phyloP scores from a whole-genome alignment of 495 filamentous ascomycete species.

The Penicillium taxi region DNA sequence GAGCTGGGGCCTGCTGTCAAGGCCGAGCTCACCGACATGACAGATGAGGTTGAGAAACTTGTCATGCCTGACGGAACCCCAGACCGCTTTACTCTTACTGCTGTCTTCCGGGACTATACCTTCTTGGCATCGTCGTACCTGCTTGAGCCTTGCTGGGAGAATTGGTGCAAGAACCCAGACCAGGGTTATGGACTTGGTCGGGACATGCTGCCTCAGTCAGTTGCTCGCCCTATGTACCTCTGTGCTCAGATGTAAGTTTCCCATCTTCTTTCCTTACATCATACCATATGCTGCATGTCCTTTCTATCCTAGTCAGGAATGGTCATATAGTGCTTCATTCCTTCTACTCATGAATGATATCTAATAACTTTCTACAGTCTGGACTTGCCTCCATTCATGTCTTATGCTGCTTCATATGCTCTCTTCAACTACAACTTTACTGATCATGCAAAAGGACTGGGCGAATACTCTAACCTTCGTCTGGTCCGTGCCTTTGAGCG shows the following conservation, averaged over 20 bases:
- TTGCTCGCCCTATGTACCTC: constrained; percentile 67
- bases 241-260: constrained; percentile 69
- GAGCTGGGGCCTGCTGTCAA: constrained; percentile 61
- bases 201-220: constrained; percentile 55
- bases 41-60: constrained; percentile 60
- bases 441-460: constrained; percentile 54
- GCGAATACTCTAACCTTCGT: constrained; percentile 66
- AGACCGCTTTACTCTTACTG: constrained; percentile 69
- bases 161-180: constrained; percentile 50
- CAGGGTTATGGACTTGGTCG: constrained; percentile 69
- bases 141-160: constrained; percentile 86
- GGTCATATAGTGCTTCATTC: neutral
- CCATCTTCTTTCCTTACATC: neutral
- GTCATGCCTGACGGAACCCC: constrained; percentile 33
- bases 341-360: neutral
- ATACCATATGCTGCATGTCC: neutral
- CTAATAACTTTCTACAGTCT: constrained; percentile 20
- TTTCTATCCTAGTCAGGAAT: neutral
- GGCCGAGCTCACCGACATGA: constrained; percentile 65
- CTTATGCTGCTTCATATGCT: constrained; percentile 85
- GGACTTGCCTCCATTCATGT: constrained; percentile 73
- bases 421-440: constrained; percentile 79
- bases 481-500: constrained; percentile 84
- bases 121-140: constrained; percentile 84
- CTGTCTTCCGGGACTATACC: constrained; percentile 81